Percentiles rank a stretch among this genome's conserved stretches.
phyloP scores from a whole-genome alignment of 257 asterid genomes.

The Solanum chiquidenum region DNA sequence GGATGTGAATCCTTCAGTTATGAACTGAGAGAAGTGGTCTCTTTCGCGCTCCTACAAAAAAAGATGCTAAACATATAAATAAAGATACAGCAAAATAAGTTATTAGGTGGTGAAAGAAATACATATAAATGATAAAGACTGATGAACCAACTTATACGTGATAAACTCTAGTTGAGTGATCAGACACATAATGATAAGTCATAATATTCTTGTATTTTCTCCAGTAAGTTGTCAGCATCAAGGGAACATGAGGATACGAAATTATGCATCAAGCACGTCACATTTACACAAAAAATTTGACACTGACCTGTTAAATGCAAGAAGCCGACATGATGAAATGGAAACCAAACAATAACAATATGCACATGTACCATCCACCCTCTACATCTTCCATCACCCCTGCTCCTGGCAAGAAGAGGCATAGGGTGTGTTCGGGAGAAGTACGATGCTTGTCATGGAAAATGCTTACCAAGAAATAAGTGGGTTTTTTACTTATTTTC shows the following conservation, averaged over 20 bases:
- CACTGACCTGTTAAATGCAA: background rate
- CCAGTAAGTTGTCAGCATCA: background rate
- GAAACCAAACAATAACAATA: background rate
- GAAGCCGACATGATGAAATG: background rate
- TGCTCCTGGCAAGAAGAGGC: background rate
- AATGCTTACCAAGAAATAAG: background rate
- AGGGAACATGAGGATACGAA: background rate
- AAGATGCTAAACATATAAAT: background rate
- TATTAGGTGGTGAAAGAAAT: background rate
- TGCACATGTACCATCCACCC: background rate
- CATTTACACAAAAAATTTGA: background rate
- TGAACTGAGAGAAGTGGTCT: slow-evolving; percentile 91
- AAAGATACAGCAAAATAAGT: background rate
- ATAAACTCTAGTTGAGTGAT: background rate
- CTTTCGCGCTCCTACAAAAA: slow-evolving; percentile 75
- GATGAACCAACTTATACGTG: background rate
- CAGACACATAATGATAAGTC: background rate
- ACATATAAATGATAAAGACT: background rate
- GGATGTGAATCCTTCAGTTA: slow-evolving; percentile 95
- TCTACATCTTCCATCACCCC: background rate
- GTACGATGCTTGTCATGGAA: background rate
- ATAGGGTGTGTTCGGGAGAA: background rate
- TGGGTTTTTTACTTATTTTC: background rate
- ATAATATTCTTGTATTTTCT: background rate
- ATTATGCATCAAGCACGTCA: background rate